Percentiles rank a stretch among this genome's conserved stretches.
Conservation (phyloP, 768 basidiomycete genomes). For the Termitomyces sp. region DNA sequence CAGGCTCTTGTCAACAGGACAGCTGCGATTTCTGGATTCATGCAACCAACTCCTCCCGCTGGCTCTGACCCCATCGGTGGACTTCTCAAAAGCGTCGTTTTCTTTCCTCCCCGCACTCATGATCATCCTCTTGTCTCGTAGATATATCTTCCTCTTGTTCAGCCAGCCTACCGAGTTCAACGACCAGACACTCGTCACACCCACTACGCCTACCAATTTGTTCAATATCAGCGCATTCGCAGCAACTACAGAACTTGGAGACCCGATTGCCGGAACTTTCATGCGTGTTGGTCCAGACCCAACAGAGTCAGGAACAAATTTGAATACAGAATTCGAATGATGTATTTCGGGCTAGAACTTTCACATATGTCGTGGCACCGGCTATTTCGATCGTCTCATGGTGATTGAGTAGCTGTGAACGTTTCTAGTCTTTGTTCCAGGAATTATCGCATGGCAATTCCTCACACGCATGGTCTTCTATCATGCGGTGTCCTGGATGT, state of each 20-base stretch:
- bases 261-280: conserved; percentile 46
- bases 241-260: conserved; percentile 34
- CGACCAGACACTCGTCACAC: conserved; percentile 33
- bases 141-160: conserved; percentile 29
- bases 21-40: conserved; percentile 34
- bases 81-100: not conserved
- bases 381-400: too few relatives aligned
- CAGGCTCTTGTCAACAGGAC: conserved; percentile 30
- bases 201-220: conserved; percentile 26
- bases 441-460: not conserved
- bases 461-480: not conserved
- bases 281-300: conserved; percentile 37
- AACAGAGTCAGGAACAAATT: not conserved
- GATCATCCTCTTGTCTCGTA: conserved; percentile 23
- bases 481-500: not conserved
- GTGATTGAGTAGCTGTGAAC: too few relatives aligned
- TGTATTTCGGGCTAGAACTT: too few relatives aligned
- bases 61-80: conserved; percentile 41
- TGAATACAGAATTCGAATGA: too few relatives aligned
- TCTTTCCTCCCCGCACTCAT: not conserved
- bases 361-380: too few relatives aligned
- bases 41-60: conserved; percentile 38
- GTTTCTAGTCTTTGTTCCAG: too few relatives aligned
- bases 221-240: conserved; percentile 29
- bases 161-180: conserved; percentile 38